phyloP scores from a whole-genome alignment of 177 flowering plant genomes.

The Tripterygium wilfordii region DNA sequence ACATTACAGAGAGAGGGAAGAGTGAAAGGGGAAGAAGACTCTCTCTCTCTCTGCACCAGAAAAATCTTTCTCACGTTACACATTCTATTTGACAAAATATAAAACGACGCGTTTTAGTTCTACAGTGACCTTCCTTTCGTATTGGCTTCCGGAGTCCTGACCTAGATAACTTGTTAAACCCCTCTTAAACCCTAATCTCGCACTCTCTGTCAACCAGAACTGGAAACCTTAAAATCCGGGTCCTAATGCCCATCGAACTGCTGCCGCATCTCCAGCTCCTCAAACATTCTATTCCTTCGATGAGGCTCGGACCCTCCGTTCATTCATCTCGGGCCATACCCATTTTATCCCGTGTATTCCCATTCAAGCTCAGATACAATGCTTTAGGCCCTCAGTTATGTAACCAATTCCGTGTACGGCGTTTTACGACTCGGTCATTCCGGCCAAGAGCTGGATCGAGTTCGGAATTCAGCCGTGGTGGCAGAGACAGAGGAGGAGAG shows the following conservation, averaged over 20 bases:
- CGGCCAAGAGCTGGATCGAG: conserved; percentile 17
- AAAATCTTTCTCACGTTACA: no score
- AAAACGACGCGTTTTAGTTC: no score
- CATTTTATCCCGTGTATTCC: conserved; percentile 30
- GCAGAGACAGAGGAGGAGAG: conserved; percentile 12
- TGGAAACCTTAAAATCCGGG: background rate
- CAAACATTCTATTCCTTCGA: conserved; percentile 17
- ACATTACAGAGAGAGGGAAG: no score
- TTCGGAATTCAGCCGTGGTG: conserved; percentile 10
- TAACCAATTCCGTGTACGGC: conserved; percentile 7
- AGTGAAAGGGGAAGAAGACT: no score
- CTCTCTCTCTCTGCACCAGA: no score
- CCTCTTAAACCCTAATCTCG: conserved; percentile 1
- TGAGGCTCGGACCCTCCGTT: conserved; percentile 17
- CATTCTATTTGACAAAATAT: no score
- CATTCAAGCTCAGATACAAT: conserved; percentile 28
- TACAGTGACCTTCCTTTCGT: background rate
- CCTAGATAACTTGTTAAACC: no score
- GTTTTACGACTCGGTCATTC: conserved; percentile 30
- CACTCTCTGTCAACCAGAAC: background rate
- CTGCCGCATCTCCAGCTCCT: conserved; percentile 25
- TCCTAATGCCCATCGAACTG: conserved; percentile 27
- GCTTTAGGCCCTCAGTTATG: background rate
- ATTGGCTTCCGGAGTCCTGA: no score
- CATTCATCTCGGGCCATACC: conserved; percentile 17